Conservation (phyloP, 176 grass and related monocot genomes). For the Miscanthus lutarioriparius region DNA sequence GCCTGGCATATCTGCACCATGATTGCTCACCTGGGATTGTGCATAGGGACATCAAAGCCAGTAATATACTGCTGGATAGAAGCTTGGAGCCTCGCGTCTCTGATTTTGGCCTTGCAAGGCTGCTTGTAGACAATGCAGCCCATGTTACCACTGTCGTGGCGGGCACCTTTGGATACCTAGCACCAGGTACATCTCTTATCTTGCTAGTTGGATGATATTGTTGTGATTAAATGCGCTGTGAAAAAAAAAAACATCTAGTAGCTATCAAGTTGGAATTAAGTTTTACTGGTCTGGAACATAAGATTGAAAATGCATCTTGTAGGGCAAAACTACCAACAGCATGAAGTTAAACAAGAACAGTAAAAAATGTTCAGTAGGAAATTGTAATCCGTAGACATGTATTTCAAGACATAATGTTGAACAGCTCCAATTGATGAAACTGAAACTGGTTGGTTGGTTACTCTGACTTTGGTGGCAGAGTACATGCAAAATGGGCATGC, state of each 20-base stretch:
- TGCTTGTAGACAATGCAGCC: conserved; percentile 68
- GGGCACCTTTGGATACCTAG: conserved; percentile 86
- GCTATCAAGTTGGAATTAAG: too few species aligned
- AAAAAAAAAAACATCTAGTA: too few species aligned
- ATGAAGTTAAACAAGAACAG: background rate
- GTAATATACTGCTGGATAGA: conserved; percentile 91
- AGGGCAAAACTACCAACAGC: background rate
- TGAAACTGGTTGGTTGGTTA: background rate
- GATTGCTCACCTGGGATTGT: conserved; percentile 90
- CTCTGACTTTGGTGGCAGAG: conserved; percentile 46
- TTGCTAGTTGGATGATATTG: background rate
- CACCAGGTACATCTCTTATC: conserved; percentile 59
- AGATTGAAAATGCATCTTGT: background rate
- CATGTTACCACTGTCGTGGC: conserved; percentile 92
- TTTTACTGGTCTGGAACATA: background rate
- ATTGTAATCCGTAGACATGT: background rate
- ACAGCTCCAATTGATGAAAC: background rate
- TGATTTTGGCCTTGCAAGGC: conserved; percentile 85
- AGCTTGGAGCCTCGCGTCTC: conserved; percentile 84
- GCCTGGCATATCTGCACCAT: conserved; percentile 87
- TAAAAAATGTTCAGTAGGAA: background rate
- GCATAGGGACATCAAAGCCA: conserved; percentile 93
- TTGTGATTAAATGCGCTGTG: too few species aligned
- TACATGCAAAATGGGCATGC: conserved; percentile 87
- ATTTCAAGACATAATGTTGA: background rate